Percentiles rank a stretch among this genome's conserved stretches.
Conservation (phyloP, 257 asterid species). For the Lycium ferocissimum region DNA sequence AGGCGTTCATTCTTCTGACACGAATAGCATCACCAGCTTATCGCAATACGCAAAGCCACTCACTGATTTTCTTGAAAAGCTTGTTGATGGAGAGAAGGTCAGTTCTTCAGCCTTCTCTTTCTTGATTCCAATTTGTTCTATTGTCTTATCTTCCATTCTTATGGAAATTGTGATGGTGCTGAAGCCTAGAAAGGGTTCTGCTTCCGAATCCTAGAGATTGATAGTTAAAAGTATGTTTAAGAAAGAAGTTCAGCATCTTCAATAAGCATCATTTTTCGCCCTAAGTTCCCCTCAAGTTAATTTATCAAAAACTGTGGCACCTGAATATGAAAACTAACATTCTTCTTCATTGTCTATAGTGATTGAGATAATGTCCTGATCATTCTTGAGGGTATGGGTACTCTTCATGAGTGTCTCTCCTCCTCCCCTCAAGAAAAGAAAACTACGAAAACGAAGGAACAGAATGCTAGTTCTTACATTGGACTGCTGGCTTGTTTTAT, state of each 20-base stretch:
- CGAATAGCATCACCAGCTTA: slow-evolving; percentile 77
- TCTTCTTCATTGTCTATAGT: not conserved
- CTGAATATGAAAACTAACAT: not conserved
- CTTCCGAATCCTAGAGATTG: not conserved
- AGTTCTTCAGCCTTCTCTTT: slow-evolving; percentile 28
- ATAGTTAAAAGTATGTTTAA: not conserved
- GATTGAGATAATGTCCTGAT: not conserved
- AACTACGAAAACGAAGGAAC: not conserved
- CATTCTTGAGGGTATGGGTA: not conserved
- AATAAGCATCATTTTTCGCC: not conserved
- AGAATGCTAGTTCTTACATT: not conserved
- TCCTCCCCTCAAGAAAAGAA: not conserved
- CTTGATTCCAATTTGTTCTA: not conserved
- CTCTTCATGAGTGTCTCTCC: not conserved
- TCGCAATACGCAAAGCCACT: slow-evolving; percentile 90
- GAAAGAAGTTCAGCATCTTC: not conserved
- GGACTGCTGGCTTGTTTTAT: not conserved
- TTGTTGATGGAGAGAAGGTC: slow-evolving; percentile 80
- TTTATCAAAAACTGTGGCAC: not conserved
- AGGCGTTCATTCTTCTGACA: slow-evolving; percentile 85
- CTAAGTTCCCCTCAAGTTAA: not conserved
- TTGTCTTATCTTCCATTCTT: not conserved
- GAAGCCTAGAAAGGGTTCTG: not conserved
- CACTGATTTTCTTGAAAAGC: slow-evolving; percentile 66
- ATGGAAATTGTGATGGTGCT: not conserved